Evolutionary conservation across 768 basidiomycete genomes (phyloP).

Genomic region (Mrakia blollopis): DNA sequence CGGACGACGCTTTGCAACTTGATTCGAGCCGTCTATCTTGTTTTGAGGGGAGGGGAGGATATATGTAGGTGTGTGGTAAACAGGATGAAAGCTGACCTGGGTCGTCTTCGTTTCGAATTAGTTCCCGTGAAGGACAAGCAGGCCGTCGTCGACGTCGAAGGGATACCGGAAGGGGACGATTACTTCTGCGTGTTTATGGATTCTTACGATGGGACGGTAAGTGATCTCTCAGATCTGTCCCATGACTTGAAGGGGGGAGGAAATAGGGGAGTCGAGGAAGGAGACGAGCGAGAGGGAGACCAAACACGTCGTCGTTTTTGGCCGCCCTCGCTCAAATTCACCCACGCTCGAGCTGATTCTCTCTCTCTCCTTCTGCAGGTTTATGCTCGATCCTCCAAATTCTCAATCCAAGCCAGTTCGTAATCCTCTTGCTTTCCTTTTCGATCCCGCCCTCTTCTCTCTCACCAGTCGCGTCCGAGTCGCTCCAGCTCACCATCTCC

Average conservation of each 20-base stretch:
- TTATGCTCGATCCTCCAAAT: conserved; percentile 27
- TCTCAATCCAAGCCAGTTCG: conserved; percentile 31
- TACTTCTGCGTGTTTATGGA: conserved; percentile 32
- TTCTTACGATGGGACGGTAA: conserved; percentile 31
- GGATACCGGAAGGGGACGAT: conserved; percentile 31
- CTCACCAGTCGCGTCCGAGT: background rate
- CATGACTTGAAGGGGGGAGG: background rate
- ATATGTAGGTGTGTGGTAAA: too few species aligned
- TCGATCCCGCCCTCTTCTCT: too few species aligned
- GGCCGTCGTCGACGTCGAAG: conserved; percentile 27
- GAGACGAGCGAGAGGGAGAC: background rate
- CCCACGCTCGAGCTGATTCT: background rate
- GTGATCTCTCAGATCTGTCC: background rate
- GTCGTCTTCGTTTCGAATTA: background rate
- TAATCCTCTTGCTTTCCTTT: background rate
- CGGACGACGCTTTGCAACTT: background rate
- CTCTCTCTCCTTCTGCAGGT: background rate
- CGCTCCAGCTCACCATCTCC: background rate
- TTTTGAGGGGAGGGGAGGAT: background rate
- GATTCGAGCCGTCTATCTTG: background rate
- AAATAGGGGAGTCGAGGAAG: background rate
- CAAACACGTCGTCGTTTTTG: background rate
- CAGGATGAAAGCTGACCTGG: too few species aligned
- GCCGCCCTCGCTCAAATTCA: background rate
- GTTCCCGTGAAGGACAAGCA: conserved; percentile 17